Base-by-base conservation (phyloP, 352 stramenopile genomes). In the Pelagophyceae sp. region DNA sequence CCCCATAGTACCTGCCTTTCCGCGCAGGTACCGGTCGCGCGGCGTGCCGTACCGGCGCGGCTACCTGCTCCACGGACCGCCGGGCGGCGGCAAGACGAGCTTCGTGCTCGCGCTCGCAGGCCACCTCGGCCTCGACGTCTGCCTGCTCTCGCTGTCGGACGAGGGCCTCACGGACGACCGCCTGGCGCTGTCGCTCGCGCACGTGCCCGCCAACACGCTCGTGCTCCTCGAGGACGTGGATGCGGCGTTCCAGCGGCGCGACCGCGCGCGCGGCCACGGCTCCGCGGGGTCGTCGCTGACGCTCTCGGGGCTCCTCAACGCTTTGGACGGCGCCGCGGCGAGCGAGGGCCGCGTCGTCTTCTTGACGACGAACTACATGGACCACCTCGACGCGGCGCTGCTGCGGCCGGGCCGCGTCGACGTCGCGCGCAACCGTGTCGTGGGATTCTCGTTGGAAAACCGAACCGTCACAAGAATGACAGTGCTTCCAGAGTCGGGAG, bases 21-120 rank as follows among this genome's bases (percentile, higher is more conserved):
- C n/a, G n/a, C n/a, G n/a, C n/a, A n/a, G n/a, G n/a, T 91, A 90
- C 76, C 80, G 80, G 17, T 88, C 90, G 78, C 80, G 83, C 29
- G 87, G 87, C 0, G 89, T 90, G 37, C 90, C 88, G 0, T 91
- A 93, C 84, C 90, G 91, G 81, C 87, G 88, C 38, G 90, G 82
- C 0, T 87, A 91, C 61, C 78, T 93, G 54, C 85, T 96, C 5
- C 85, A 95, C 64, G 91, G 91, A 2, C 90, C 89, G 23, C 91
- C 91, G 15, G 91, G 91, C 31, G 95, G 89, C 32, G 91, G 91
- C 50, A 96, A 96, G 83, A 95, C 89, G 5, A 90, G 81, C 69
- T 81, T 95, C 69, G 93, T 95, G 82, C 93, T 94, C 79, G 90
- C 90, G 1, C 80, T 96, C 37, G 90, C 90, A 15, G 83, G 87